Base-by-base conservation (phyloP, 2,329 filamentous ascomycete species). In the Penicillium sp. region DNA sequence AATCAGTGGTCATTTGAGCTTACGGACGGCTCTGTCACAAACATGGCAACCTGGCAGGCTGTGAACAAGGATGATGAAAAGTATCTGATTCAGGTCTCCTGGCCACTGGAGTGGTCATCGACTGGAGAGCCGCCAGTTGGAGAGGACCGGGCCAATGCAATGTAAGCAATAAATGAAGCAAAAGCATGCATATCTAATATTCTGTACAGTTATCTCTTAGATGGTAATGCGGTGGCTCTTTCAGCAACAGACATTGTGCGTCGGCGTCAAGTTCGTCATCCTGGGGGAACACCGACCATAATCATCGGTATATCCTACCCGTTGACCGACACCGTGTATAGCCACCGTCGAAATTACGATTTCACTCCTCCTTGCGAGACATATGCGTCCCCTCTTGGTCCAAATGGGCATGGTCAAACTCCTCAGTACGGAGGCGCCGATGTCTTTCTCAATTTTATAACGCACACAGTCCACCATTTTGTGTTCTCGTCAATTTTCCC, bases 401-500 rank as follows among this genome's bases (percentile, higher is more conserved):
- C 69, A 0, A 68, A 73, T 10, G 72, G 60, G 8, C 49, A 46
- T 4, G 45, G 52, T 13, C 49, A 50, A 8, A 21, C 42, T 10
- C 49, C 57, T 9, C 27, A 71, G 1, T 68, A 71, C 14, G 78
- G 78, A 5, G 78, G 78, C 32, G 80, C 78, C 0, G 71, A 79
- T 44, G 66, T 73, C 6, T 78, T 82, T 21, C 69, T 81, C 1
- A 57, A 70, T 0, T 79, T 79, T 51, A 76, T 81, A 27, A 66
- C 68, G 1, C 67, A 71, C 6, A 38, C 22, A 2, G 67, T 80
- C 2, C 73, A 74, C 48, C 67, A 74, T 0, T 67, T 73, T 32
- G 29, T 56, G 54, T 71, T 7, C 46, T 64, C 36, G 40, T 64
- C 14, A 24, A 67, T 56, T 24, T 78, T 68, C 52, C 67, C 61